Conservation (phyloP, 208 protist genomes). For the Crithidia sp. region DNA sequence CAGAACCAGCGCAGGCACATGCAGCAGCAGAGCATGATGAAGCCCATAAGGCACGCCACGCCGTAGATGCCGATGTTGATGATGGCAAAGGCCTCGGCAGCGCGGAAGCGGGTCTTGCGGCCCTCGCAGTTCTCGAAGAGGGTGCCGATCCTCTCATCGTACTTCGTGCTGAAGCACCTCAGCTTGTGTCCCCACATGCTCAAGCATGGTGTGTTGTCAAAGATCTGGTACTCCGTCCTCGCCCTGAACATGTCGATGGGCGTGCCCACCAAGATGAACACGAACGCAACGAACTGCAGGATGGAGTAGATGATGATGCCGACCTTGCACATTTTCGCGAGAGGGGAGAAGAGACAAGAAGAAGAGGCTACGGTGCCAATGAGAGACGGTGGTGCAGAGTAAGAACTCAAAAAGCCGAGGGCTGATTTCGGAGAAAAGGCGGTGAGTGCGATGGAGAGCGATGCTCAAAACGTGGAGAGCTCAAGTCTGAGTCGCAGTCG, state of each 20-base stretch:
- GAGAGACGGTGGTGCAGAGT: too few relatives aligned
- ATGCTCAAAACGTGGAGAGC: too few relatives aligned
- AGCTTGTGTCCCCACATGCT: constrained; percentile 37
- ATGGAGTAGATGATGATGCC: constrained; percentile 50
- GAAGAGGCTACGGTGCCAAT: too few relatives aligned
- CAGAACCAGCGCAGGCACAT: constrained; percentile 37
- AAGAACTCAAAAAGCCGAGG: too few relatives aligned
- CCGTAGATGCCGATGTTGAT: constrained; percentile 25
- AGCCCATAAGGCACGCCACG: constrained; percentile 6
- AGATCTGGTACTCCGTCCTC: background rate
- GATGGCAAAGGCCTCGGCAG: constrained; percentile 39
- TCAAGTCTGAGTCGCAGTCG: too few relatives aligned
- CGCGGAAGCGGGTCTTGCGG: constrained; percentile 35
- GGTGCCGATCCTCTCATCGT: constrained; percentile 5
- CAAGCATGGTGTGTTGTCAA: constrained; percentile 28
- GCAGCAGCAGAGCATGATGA: constrained; percentile 40
- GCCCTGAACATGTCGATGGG: constrained; percentile 49
- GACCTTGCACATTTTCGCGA: constrained; percentile 16
- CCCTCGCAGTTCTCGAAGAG: constrained; percentile 24
- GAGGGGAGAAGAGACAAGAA: too few relatives aligned
- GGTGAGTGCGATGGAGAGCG: too few relatives aligned
- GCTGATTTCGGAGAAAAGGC: too few relatives aligned
- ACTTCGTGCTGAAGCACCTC: background rate
- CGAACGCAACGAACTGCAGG: constrained; percentile 26
- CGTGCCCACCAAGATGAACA: constrained; percentile 51